Base-by-base conservation (phyloP, 805 yeast species). In the Grigorovia humatica region DNA sequence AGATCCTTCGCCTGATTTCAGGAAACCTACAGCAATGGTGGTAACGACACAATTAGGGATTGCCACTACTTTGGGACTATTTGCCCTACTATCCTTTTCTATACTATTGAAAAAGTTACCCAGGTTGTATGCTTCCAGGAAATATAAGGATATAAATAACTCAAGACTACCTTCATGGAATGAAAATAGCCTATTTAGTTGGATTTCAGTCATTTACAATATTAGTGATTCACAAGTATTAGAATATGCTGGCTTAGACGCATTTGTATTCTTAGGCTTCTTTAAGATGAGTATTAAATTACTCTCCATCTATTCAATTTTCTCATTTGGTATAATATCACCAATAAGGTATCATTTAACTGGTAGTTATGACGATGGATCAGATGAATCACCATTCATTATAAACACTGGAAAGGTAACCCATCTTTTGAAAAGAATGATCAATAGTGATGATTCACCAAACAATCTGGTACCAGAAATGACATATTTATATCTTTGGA, bases 201-300 rank as follows among this genome's bases (percentile, higher is more conserved):
- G 98, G 97, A 74, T 90, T 9, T 78, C 82, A 0, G 78, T 81
- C 0, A 70, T 91, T 13, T 78, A 78, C 62, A 67, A 67, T 12
- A 81, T 90, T 18, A 73, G 76, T 27, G 98, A 91, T 58, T 74
- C 78, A 15, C 89, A 88, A 52, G 78, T 93, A 1, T 74, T 91
- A 48, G 91, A 88, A 54, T 84, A 83, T 61, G 96, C 97, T 2
- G 99, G 99, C 0, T 69, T 91, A 45, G 99, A 91, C 70, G 97
- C 97, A 0, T 89, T 79, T 69, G 98, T 93, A 47, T 91, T 87
- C 62, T 69, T 91, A 35, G 89, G 89, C 3, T 90, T 91, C 65
- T 93, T 93, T 76, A 83, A 86, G 54, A 87, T 89, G 86, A 79
- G 93, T 54, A 86, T 90, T 48, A 80, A 80, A 63, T 71, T 87